These are phyloP conservation scores for Skeletonema tropicum DNA, from an alignment of 108 stramenopile species.

Conservation along the genomic window DNA sequence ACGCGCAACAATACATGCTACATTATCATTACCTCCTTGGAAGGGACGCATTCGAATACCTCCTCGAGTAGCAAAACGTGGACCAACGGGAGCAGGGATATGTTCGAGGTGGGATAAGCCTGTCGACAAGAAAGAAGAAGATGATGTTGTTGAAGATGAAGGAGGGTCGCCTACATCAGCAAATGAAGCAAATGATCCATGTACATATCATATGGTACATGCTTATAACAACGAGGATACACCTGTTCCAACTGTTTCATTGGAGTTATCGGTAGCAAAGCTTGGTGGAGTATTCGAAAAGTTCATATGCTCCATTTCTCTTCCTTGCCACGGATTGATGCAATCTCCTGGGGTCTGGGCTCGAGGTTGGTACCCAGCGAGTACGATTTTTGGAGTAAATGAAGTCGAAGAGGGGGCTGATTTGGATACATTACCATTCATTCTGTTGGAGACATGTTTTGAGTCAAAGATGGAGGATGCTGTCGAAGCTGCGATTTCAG, in stretches of 20 bases:
- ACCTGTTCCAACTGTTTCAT: slow-evolving; percentile 70
- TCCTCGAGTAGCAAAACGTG: slow-evolving; percentile 20
- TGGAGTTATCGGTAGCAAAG: slow-evolving; percentile 64
- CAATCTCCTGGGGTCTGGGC: slow-evolving; percentile 58
- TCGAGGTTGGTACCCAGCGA: slow-evolving; percentile 60
- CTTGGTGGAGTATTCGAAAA: slow-evolving; percentile 74
- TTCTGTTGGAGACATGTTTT: slow-evolving; percentile 51
- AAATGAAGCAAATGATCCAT: slow-evolving; percentile 22
- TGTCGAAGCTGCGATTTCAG: slow-evolving; percentile 27
- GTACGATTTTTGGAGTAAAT: slow-evolving; percentile 12
- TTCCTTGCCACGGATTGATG: slow-evolving; percentile 66
- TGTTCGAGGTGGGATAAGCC: slow-evolving; percentile 69
- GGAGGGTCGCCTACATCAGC: slow-evolving; percentile 6
- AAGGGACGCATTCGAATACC: slow-evolving; percentile 75
- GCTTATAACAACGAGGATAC: slow-evolving; percentile 77
- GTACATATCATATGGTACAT: slow-evolving; percentile 76
- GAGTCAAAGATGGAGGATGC: slow-evolving; percentile 38
- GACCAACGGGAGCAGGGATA: slow-evolving; percentile 60
- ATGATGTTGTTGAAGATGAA: slow-evolving; percentile 6
- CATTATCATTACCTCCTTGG: slow-evolving; percentile 73
- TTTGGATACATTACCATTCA: slow-evolving; percentile 30
- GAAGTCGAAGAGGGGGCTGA: slow-evolving; percentile 12
- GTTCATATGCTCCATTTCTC: slow-evolving; percentile 58
- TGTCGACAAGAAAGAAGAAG: slow-evolving; percentile 10
- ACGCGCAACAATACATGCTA: slow-evolving; percentile 61